These are phyloP conservation scores for Heliocybe sulcata DNA, from an alignment of 1,284 basidiomycete genomes.

Conservation along the genomic window DNA sequence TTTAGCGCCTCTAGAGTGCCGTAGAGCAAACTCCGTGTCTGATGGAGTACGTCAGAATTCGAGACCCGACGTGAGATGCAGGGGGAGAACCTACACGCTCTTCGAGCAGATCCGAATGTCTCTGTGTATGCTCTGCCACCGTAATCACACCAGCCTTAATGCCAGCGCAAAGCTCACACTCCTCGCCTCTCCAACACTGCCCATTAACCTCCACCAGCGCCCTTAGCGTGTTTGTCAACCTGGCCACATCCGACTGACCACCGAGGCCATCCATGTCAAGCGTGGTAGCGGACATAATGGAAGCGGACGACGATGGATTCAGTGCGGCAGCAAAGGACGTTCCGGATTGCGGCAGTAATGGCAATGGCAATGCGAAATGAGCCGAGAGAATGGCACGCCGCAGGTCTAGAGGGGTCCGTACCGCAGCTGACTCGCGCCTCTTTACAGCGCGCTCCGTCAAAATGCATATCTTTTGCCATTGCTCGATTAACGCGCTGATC, in stretches of 20 bases:
- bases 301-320: slow-evolving; percentile 23
- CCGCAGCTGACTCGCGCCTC: slow-evolving; percentile 82
- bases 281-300: slow-evolving; percentile 20
- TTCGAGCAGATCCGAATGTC: slow-evolving; percentile 74
- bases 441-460: slow-evolving; percentile 81
- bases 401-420: slow-evolving; percentile 64
- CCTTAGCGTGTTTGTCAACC: slow-evolving; percentile 75
- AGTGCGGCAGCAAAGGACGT: slow-evolving; percentile 8
- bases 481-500: slow-evolving; percentile 72
- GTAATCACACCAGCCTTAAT: slow-evolving; percentile 68
- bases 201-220: slow-evolving; percentile 75
- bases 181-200: slow-evolving; percentile 72
- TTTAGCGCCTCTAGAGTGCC: slow-evolving; percentile 70
- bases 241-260: slow-evolving; percentile 72
- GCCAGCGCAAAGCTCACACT: slow-evolving; percentile 76
- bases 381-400: slow-evolving; percentile 53
- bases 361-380: slow-evolving; percentile 51
- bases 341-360: slow-evolving; percentile 7
- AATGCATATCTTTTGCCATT: slow-evolving; percentile 86
- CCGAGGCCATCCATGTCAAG: slow-evolving; percentile 16
- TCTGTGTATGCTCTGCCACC: slow-evolving; percentile 64
- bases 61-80: not conserved
- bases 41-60: not conserved
- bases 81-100: slow-evolving; percentile 52
- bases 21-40: slow-evolving; percentile 54